Percentiles rank a stretch among this genome's conserved stretches.
Evolutionary conservation across 108 stramenopile species (phyloP).

Genomic region (Aurantiochytrium sp.): DNA sequence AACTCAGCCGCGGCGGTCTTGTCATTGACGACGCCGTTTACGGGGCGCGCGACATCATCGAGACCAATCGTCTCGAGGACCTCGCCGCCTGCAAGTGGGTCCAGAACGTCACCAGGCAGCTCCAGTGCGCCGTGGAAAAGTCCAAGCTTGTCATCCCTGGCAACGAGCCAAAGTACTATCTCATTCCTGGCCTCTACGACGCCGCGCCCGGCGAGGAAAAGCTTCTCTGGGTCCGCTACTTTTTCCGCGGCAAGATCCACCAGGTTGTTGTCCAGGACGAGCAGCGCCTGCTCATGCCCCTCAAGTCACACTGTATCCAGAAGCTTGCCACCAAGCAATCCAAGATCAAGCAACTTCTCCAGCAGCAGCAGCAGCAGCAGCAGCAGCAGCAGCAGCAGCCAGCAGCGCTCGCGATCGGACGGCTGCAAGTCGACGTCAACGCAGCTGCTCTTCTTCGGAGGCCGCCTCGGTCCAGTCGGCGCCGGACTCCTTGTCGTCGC

Average conservation of each 20-base stretch:
- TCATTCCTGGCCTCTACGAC: background rate
- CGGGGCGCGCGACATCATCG: constrained; percentile 20
- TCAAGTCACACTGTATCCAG: background rate
- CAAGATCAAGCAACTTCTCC: background rate
- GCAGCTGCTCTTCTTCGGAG: no score
- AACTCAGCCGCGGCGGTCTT: background rate
- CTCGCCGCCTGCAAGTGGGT: background rate
- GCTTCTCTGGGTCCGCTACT: constrained; percentile 26
- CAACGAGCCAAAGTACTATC: constrained; percentile 1
- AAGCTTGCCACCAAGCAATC: background rate
- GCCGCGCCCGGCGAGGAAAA: background rate
- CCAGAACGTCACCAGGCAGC: background rate
- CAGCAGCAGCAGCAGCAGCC: no score
- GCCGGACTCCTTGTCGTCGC: no score
- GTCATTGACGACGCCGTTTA: constrained; percentile 26
- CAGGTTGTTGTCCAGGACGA: background rate
- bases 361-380: background rate
- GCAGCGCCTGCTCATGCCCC: constrained; percentile 2
- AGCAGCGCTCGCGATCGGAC: no score
- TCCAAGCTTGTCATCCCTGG: background rate
- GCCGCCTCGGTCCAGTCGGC: no score
- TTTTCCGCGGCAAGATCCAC: background rate
- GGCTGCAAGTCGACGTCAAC: no score
- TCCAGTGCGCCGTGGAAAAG: constrained; percentile 21
- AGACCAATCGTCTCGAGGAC: background rate